Evolutionary conservation across 2,329 filamentous ascomycete species (phyloP).

Genomic region (Phyllosticta ampelicida): DNA sequence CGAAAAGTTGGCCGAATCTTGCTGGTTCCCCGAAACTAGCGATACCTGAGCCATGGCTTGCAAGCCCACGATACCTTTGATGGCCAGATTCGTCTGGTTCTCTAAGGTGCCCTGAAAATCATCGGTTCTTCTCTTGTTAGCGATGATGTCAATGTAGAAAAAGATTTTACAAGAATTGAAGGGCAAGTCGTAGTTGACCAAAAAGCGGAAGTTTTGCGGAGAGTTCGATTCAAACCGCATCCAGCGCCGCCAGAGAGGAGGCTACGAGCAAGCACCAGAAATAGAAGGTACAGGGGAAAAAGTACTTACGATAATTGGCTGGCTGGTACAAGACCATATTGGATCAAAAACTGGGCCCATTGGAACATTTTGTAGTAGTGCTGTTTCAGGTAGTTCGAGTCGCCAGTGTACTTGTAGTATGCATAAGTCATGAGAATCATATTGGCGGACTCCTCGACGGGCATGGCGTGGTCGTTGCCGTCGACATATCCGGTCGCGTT

Average conservation of each 20-base stretch:
- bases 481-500: conserved; percentile 12
- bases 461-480: conserved; percentile 12
- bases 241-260: no score
- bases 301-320: conserved; percentile 9
- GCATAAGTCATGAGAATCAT: conserved; percentile 13
- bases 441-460: conserved; percentile 13
- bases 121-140: no score
- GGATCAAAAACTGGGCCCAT: conserved; percentile 15
- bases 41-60: conserved; percentile 16
- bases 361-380: conserved; percentile 14
- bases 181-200: no score
- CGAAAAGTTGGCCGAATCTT: conserved; percentile 14
- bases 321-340: conserved; percentile 13
- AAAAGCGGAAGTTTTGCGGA: no score
- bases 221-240: no score
- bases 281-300: conserved; percentile 3
- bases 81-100: conserved; percentile 18
- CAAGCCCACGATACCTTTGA: conserved; percentile 17
- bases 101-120: conserved; percentile 15
- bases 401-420: conserved; percentile 12
- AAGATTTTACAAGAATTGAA: not conserved
- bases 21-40: conserved; percentile 4
- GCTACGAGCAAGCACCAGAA: not conserved
- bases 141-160: no score
- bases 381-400: conserved; percentile 8